Evolutionary conservation across 2,329 filamentous ascomycete genomes (phyloP), one percentile per base, ranked within the genome.

Genomic region (Trichoderma cornu-damae): DNA sequence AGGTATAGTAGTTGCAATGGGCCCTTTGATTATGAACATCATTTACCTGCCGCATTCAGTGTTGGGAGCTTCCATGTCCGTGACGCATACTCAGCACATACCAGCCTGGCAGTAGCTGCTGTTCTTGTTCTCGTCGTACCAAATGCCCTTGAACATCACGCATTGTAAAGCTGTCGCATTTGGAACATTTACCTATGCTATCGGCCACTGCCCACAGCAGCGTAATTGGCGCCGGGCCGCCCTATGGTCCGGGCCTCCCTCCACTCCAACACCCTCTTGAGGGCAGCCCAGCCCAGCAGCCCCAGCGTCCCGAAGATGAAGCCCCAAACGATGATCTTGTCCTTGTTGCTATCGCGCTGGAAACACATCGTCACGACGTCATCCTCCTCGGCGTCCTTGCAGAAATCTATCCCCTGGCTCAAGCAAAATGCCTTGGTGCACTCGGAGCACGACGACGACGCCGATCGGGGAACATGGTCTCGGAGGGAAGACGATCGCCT

Each of bases 381-480:
- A 66, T 79, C 81, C 63, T 86, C 82, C 62, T 79, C 77, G 53
- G 82, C 82, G 62, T 79, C 76, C 65, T 82, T 80, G 75, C 84
- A 87, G 66, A 87, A 84, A 58, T 81, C 80, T 22, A 87, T 79
- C 62, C 77, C 77, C 61, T 83, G 78, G 44, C 72, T 71, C 7
- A 86, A 77, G 69, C 84, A 87, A 65, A 85, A 87, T 58, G 80
- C 80, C 67, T 83, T 83, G 61, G 84, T 87, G 72, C 84, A 87
- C 61, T 83, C 79, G 26, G 78, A 73, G 70, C 84, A 87, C 3
- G 78, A 77, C 53, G 77, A 68, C 43, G 76, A 74, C 61, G 73
- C 69, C 22, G 73, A 72, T 24, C 70, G 70, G 60, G 64, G 72
- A 6, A 61, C 52, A 40, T 50, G 20, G 12, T 50, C 20, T 11